Conservation (phyloP, 106 monocot species). For the Posidonia australis region DNA sequence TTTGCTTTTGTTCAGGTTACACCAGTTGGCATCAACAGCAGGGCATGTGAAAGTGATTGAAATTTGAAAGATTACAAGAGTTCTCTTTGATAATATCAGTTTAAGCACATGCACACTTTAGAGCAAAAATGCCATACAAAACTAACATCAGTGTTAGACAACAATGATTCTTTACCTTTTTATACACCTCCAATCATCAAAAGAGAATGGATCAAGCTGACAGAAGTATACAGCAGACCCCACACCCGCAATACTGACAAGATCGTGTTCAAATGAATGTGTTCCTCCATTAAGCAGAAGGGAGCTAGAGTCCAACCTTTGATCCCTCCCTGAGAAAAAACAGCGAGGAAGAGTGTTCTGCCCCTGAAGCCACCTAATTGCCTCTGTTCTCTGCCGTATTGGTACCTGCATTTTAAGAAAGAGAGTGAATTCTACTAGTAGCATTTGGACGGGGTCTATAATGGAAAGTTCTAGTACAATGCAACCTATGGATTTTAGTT, state of each 20-base stretch:
- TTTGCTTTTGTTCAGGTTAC: background rate
- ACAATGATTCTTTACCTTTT: conserved; percentile 36
- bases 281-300: background rate
- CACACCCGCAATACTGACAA: conserved; percentile 69
- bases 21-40: background rate
- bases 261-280: background rate
- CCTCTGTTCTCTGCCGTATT: conserved; percentile 40
- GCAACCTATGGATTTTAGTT: too few relatives aligned
- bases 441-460: too few relatives aligned
- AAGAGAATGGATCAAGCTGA: conserved; percentile 44
- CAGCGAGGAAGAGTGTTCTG: conserved; percentile 41
- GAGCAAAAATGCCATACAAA: background rate
- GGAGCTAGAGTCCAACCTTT: background rate
- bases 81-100: too few relatives aligned
- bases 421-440: too few relatives aligned
- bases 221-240: conserved; percentile 80
- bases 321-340: conserved; percentile 63
- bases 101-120: background rate
- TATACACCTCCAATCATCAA: conserved; percentile 68
- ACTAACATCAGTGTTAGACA: background rate
- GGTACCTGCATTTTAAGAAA: conserved; percentile 43
- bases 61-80: too few relatives aligned
- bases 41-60: background rate
- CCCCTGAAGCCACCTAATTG: conserved; percentile 67
- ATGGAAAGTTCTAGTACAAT: too few relatives aligned